Conservation (phyloP, 2,329 filamentous ascomycete species). For the Stagonosporopsis cucurbitacearum region DNA sequence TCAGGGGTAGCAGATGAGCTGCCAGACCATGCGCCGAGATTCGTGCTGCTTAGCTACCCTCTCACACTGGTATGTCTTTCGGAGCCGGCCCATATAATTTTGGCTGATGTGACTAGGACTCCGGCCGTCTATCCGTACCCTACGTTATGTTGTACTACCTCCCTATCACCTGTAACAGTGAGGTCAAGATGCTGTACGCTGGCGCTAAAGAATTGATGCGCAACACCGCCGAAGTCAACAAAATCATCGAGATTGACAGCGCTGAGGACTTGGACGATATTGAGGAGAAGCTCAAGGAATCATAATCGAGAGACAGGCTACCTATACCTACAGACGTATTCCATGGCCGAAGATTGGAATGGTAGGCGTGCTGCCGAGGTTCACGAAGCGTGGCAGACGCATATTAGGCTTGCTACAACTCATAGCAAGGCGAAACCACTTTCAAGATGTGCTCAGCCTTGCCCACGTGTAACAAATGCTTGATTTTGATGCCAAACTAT, state of each 20-base stretch:
- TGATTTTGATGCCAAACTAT: not conserved
- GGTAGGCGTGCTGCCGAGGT: not conserved
- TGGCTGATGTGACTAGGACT: slow-evolving; percentile 61
- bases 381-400: not conserved
- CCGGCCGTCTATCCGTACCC: slow-evolving; percentile 84
- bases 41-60: slow-evolving; percentile 88
- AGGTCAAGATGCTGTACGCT: slow-evolving; percentile 91
- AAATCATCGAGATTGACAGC: slow-evolving; percentile 82
- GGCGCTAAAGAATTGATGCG: slow-evolving; percentile 96
- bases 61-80: slow-evolving; percentile 72
- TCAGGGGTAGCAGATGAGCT: slow-evolving; percentile 85
- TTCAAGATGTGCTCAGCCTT: not conserved
- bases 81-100: not conserved
- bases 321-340: not conserved
- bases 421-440: not conserved
- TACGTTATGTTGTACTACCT: slow-evolving; percentile 97
- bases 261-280: slow-evolving; percentile 84
- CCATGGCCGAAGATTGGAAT: not conserved
- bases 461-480: not conserved
- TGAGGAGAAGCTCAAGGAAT: slow-evolving; percentile 66
- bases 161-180: slow-evolving; percentile 86
- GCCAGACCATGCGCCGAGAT: slow-evolving; percentile 89
- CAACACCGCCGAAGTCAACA: slow-evolving; percentile 87
- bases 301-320: not conserved
- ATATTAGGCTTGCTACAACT: not conserved